These are phyloP conservation scores for Entophlyctis luteolus DNA, from an alignment of 192 early-diverging fungal species.

Conservation along the genomic window DNA sequence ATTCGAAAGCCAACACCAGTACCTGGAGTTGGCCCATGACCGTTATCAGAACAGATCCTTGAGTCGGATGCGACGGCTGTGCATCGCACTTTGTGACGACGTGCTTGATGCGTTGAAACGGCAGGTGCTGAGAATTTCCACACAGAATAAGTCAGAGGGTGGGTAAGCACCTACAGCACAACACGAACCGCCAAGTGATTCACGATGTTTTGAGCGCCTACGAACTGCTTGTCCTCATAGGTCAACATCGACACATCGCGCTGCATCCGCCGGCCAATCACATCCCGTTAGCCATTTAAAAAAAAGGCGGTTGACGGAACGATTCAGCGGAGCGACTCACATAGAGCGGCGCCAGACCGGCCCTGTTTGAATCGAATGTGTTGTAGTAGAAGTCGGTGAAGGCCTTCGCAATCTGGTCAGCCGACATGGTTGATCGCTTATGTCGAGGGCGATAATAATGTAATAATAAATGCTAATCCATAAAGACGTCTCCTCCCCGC, in stretches of 20 bases:
- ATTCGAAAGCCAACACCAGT: neutral
- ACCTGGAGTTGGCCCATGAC: constrained; percentile 88
- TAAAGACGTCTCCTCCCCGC: too few relatives aligned
- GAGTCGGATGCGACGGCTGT: constrained; percentile 65
- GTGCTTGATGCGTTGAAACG: constrained; percentile 73
- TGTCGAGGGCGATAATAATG: too few relatives aligned
- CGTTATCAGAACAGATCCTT: constrained; percentile 64
- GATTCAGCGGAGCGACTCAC: constrained; percentile 55
- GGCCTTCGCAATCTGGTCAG: constrained; percentile 52
- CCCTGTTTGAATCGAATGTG: constrained; percentile 74
- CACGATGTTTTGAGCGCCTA: constrained; percentile 62
- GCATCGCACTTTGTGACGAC: constrained; percentile 73
- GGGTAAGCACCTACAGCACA: neutral
- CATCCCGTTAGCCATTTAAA: neutral
- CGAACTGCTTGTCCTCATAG: constrained; percentile 71
- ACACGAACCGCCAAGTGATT: constrained; percentile 72
- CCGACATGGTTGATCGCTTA: constrained; percentile 7
- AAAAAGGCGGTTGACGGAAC: neutral
- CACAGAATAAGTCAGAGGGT: neutral
- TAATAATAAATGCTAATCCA: too few relatives aligned
- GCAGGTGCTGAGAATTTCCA: constrained; percentile 52
- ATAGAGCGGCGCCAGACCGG: constrained; percentile 67
- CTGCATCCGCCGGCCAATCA: constrained; percentile 49
- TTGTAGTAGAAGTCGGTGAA: constrained; percentile 87
- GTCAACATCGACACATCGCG: constrained; percentile 75